Evolutionary conservation across 805 yeast species (phyloP), one percentile per base, ranked within the genome.

Genomic region (Candida manassasensis): DNA sequence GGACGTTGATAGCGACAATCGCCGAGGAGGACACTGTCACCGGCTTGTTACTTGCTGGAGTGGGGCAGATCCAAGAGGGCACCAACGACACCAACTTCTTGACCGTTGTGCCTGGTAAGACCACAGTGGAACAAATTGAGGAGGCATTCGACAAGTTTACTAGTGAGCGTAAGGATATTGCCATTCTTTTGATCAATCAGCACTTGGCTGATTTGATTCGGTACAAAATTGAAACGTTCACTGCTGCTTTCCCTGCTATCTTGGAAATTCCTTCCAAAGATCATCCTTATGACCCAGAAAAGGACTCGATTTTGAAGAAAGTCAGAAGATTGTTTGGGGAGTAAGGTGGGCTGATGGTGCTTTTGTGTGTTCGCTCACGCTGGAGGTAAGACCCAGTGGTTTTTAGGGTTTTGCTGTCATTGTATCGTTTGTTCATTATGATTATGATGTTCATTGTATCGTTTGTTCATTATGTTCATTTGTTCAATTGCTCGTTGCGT

Each of bases 21-120:
- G 98, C 97, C 12, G 98, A 93, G 54, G 98, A 93, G 65, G 97
- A 93, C 55, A 84, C 97, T 15, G 89, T 93, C 41, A 93, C 98
- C 2, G 98, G 98, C 3, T 76, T 93, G 71, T 70, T 93, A 22
- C 73, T 93, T 39, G 98, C 98, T 1, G 98, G 98, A 19, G 79
- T 86, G 39, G 98, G 98, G 17, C 95, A 90, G 53, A 80, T 88
- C 14, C 64, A 63, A 41, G 81, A 75, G 42, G 62, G 70, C 17
- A 77, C 77, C 25, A 75, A 74, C 50, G 80, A 75, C 47, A 81
- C 86, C 66, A 93, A 93, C 70, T 93, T 93, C 61, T 75, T 81
- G 35, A 84, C 81, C 19, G 90, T 84, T 34, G 48, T 63, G 14
- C 90, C 86, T 40, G 79, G 79, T 38, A 84, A 82, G 59, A 85